These are phyloP conservation scores for Mycena epipterygia DNA, from an alignment of 768 basidiomycete species.

Conservation along the genomic window DNA sequence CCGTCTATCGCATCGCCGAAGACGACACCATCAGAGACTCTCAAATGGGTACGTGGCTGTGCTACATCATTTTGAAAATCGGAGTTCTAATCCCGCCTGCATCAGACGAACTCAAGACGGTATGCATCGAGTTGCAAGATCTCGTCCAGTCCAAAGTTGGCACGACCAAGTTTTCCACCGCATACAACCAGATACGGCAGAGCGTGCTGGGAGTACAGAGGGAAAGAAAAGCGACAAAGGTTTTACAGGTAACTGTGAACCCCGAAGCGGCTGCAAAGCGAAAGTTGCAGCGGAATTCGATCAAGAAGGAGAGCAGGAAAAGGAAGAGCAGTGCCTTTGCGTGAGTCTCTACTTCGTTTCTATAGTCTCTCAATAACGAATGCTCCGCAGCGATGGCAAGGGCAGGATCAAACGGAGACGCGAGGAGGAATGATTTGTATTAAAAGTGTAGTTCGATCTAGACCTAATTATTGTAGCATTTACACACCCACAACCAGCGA, in stretches of 20 bases:
- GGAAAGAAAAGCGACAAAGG: slow-evolving; percentile 76
- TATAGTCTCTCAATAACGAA: slow-evolving; percentile 8
- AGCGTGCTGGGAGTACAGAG: slow-evolving; percentile 73
- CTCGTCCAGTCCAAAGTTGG: slow-evolving; percentile 91
- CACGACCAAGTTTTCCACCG: slow-evolving; percentile 82
- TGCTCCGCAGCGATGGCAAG: slow-evolving; percentile 58
- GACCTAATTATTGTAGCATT: slow-evolving; percentile 7
- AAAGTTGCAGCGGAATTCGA: slow-evolving; percentile 76
- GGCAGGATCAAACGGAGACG: slow-evolving; percentile 63
- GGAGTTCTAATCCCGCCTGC: background rate
- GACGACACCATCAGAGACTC: slow-evolving; percentile 87
- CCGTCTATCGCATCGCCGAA: slow-evolving; percentile 88
- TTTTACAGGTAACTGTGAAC: slow-evolving; percentile 73
- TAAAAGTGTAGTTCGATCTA: slow-evolving; percentile 8
- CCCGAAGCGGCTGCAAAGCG: slow-evolving; percentile 84
- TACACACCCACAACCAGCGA: no score
- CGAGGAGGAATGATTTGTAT: slow-evolving; percentile 46
- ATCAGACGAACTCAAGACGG: slow-evolving; percentile 85
- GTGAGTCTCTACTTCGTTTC: slow-evolving; percentile 57
- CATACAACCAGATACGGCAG: slow-evolving; percentile 87
- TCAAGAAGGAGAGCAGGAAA: slow-evolving; percentile 91
- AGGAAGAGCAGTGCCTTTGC: slow-evolving; percentile 73
- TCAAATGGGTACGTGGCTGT: slow-evolving; percentile 74
- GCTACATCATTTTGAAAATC: background rate
- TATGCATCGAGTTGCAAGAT: slow-evolving; percentile 88